Evolutionary conservation across 164 flowering plant species (phyloP), one percentile per base, ranked within the genome.

Genomic region (Saururus chinensis): DNA sequence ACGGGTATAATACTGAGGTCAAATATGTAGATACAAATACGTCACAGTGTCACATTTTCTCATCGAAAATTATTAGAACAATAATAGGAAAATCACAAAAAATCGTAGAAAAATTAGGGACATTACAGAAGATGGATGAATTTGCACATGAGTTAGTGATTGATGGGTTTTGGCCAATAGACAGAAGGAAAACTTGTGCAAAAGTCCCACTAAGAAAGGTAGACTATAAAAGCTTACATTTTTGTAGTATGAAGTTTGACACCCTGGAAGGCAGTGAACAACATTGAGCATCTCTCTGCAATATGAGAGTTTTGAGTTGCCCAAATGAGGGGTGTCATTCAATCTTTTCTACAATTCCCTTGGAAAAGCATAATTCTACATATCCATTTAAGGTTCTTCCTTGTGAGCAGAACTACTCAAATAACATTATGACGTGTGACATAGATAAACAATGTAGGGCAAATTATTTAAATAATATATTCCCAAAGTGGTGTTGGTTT

Each of bases 381-480:
- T 92, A 96, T 53, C 88, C 91, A 14, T 87, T 82, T 63, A 89
- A 86, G 74, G 70, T 86, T 56, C 74, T 92, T 68, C 81, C 76
- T 22, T 92, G 98, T 60, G 96, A 92, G 64, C 96, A 92, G 70
- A 75, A 76, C 35, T 92, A 96, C 72, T 62, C 84, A 1, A 85
- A 67, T 17, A 68, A 23, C 26, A 67, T 92, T 62, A 75, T 81
- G 86, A 80, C 96, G 75, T 82, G 83, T 7, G 93, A 87, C 40
- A 92, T 92, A 96, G 98, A 92, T 71, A 75, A 81, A 62, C 98
- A 92, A 70, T 92, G 98, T 61, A n/a, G n/a, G n/a, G n/a, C n/a
- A n/a, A n/a, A n/a, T n/a, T n/a, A n/a, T n/a, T n/a, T n/a, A n/a
- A n/a, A n/a, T n/a, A n/a, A n/a, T n/a, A n/a, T n/a, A n/a, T n/a